These are phyloP conservation scores for Kalmusia sp. DNA, from an alignment of 2,329 filamentous ascomycete species.

Conservation along the genomic window DNA sequence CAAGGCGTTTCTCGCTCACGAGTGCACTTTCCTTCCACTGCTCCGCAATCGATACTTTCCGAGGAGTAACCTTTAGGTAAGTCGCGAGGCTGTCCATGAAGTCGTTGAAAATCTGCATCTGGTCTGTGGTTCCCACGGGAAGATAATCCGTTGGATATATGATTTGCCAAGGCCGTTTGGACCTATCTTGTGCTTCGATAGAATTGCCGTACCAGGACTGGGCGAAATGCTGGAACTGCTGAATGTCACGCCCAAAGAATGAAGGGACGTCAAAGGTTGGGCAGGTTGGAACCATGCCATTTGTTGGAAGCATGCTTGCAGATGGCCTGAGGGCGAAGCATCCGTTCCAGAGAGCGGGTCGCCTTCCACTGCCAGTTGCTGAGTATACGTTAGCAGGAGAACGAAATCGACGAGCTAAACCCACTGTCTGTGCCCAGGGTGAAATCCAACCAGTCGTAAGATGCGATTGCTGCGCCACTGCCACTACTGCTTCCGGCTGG, in stretches of 20 bases:
- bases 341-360: constrained; percentile 26
- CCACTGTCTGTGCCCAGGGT: constrained; percentile 43
- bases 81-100: too few species aligned
- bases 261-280: constrained; percentile 15
- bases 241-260: constrained; percentile 19
- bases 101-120: background rate
- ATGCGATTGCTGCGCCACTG: constrained; percentile 5
- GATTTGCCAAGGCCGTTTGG: background rate
- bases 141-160: background rate
- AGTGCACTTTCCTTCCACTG: background rate
- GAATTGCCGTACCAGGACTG: constrained; percentile 18
- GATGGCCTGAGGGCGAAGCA: constrained; percentile 24
- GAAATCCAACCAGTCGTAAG: constrained; percentile 21
- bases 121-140: background rate
- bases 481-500: constrained; percentile 16
- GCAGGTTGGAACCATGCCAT: constrained; percentile 20
- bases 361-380: constrained; percentile 24
- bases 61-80: background rate
- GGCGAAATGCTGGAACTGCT: constrained; percentile 14
- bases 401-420: background rate
- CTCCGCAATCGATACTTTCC: background rate
- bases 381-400: background rate
- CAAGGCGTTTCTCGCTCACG: background rate
- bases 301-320: constrained; percentile 8
- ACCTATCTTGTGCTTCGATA: background rate